Conservation (phyloP, 257 asterid species). For the Anisodus acutangulus region DNA sequence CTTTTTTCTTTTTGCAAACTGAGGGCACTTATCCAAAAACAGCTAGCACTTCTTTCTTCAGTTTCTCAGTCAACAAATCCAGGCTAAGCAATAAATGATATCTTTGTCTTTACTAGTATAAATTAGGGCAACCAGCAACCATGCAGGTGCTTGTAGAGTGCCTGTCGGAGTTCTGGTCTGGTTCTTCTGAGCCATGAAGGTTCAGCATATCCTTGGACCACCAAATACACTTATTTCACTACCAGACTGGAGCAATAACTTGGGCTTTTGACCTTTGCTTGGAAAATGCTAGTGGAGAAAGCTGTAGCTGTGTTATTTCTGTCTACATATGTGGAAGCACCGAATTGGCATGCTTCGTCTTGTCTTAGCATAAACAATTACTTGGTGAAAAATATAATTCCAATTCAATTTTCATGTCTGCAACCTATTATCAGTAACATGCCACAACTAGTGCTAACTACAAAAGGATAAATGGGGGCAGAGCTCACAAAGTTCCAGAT, state of each 20-base stretch:
- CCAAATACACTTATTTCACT: background rate
- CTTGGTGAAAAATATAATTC: background rate
- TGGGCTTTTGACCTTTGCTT: background rate
- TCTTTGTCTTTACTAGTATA: background rate
- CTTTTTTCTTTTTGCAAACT: background rate
- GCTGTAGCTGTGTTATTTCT: constrained; percentile 6
- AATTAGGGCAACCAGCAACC: background rate
- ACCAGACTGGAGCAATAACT: background rate
- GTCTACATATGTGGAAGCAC: background rate
- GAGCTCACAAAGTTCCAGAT: background rate
- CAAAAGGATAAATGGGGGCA: background rate
- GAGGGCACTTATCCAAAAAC: background rate
- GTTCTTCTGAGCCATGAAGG: background rate
- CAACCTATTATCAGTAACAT: background rate
- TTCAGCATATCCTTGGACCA: no score
- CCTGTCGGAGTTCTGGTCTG: background rate
- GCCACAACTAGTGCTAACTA: background rate
- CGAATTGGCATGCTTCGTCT: background rate
- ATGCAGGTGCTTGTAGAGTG: background rate
- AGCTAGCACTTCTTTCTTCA: background rate
- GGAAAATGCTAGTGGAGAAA: background rate
- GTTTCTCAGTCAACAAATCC: background rate
- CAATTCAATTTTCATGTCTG: background rate
- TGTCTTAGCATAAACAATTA: no score
- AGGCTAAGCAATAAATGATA: background rate